Evolutionary conservation across 2,329 filamentous ascomycete genomes (phyloP).

Genomic region (Grosmannia clavigera): DNA sequence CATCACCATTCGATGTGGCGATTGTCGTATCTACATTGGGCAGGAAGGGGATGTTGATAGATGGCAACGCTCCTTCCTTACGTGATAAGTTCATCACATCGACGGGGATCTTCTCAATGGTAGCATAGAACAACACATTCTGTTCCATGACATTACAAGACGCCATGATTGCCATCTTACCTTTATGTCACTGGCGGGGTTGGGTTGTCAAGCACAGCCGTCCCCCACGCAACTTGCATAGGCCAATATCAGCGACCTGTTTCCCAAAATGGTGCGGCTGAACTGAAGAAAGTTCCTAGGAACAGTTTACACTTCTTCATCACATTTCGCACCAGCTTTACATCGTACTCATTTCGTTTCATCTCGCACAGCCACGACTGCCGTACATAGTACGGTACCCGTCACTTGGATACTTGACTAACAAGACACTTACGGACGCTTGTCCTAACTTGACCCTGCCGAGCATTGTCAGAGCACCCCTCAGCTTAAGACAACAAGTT

Average conservation of each 20-base stretch:
- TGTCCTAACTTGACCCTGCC: neutral
- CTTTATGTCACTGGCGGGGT: neutral
- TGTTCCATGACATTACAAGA: neutral
- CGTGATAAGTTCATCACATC: neutral
- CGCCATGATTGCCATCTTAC: neutral
- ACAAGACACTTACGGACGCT: neutral
- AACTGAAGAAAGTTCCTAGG: neutral
- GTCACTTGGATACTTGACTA: neutral
- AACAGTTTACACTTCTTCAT: neutral
- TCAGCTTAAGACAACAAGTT: neutral
- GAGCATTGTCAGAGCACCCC: neutral
- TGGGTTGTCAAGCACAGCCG: neutral
- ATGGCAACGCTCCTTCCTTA: neutral
- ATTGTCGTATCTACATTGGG: neutral
- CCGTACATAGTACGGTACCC: neutral
- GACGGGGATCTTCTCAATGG: neutral
- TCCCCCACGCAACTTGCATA: neutral
- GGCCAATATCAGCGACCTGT: neutral
- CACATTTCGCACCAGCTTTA: too few relatives aligned
- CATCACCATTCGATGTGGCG: neutral
- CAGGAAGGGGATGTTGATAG: neutral
- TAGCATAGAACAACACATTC: neutral
- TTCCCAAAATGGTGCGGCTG: neutral
- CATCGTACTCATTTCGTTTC: too few relatives aligned
- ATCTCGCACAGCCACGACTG: neutral